Percentiles rank a stretch among this genome's conserved stretches.
Evolutionary conservation across 306 rosid genomes (phyloP).

Genomic region (Quercus aquifolioides): DNA sequence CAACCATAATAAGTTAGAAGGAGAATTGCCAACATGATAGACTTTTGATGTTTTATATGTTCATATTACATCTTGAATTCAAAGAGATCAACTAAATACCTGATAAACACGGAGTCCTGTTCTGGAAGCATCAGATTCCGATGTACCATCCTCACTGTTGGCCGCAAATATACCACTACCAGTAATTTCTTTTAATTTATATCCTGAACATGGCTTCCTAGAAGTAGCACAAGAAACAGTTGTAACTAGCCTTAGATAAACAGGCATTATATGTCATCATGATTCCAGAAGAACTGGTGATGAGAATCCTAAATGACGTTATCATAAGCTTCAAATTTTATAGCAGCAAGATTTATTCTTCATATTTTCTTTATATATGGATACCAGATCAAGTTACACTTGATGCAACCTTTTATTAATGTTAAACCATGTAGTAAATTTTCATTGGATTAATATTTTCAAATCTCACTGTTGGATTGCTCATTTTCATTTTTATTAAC

Average conservation of each 20-base stretch:
- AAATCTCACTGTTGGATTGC: no score
- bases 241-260: background rate
- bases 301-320: background rate
- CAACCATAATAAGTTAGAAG: background rate
- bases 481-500: no score
- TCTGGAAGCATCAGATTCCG: conserved; percentile 43
- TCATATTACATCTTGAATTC: background rate
- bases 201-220: conserved; percentile 74
- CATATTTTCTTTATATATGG: background rate
- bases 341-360: background rate
- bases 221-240: conserved; percentile 6
- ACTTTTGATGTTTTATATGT: background rate
- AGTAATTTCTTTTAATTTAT: conserved; percentile 65
- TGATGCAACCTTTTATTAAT: no score
- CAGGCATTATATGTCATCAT: background rate
- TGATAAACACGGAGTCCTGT: conserved; percentile 61
- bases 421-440: no score
- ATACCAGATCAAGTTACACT: no score
- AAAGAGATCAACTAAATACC: conserved; percentile 34
- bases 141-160: conserved; percentile 34
- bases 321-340: background rate
- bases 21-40: background rate
- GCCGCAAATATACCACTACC: conserved; percentile 68
- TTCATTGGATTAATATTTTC: no score
- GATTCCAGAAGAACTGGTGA: background rate